Percentiles rank a stretch among this genome's conserved stretches.
phyloP scores from a whole-genome alignment of 2,329 filamentous ascomycete species.

The Conoideocrella luteorostrata region DNA sequence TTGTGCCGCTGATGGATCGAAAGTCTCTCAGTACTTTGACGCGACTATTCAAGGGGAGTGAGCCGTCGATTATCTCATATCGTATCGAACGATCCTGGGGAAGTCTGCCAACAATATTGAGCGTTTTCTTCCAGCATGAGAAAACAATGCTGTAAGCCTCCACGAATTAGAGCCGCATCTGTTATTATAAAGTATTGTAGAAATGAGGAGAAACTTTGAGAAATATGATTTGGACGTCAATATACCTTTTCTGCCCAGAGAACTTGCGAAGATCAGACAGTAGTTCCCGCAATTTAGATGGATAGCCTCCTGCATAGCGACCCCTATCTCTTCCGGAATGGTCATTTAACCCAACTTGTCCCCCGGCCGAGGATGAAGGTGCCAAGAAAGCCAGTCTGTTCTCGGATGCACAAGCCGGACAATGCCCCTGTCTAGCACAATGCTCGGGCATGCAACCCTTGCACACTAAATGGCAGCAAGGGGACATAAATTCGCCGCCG shows the following conservation, averaged over 20 bases:
- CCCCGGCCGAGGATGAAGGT: background rate
- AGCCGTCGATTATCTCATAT: conserved; percentile 1
- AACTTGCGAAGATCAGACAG: conserved; percentile 1
- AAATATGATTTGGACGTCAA: background rate
- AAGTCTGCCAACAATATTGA: background rate
- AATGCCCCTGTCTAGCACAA: background rate
- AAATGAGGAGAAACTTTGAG: background rate
- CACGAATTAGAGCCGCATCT: background rate
- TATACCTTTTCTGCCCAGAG: conserved; percentile 1
- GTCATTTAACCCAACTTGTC: background rate
- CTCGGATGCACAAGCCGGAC: conserved; percentile 2
- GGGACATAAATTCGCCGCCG: conserved; percentile 1
- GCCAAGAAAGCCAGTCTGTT: background rate
- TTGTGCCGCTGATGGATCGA: background rate
- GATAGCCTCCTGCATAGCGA: background rate
- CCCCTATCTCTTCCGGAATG: no score
- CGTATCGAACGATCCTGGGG: background rate
- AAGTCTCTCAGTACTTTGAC: conserved; percentile 1
- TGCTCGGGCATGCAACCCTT: background rate
- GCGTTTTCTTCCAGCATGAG: background rate
- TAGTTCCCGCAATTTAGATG: conserved; percentile 1
- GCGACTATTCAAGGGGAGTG: background rate
- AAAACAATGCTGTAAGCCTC: background rate
- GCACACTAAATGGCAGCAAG: conserved; percentile 3
- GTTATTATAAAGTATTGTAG: background rate